phyloP scores from a whole-genome alignment of 1,139 yeast genomes.

The Lodderomyces margitis region DNA sequence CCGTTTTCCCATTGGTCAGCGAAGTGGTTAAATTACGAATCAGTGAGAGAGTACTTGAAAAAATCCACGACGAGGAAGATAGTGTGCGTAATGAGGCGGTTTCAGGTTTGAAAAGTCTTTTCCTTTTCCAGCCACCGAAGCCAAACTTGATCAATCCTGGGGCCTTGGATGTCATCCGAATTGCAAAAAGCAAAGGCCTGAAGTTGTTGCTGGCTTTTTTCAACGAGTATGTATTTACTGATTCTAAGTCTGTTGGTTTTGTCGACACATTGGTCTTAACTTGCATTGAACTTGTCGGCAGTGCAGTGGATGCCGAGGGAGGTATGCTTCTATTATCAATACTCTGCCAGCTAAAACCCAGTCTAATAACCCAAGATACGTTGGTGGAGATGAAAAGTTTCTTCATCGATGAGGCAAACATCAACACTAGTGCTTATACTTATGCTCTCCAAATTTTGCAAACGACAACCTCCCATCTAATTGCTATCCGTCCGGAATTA shows the following conservation, averaged over 20 bases:
- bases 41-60: slow-evolving; percentile 48
- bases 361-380: slow-evolving; percentile 61
- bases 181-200: background rate
- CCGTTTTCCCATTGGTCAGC: slow-evolving; percentile 41
- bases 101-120: slow-evolving; percentile 13
- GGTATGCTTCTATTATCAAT: slow-evolving; percentile 50
- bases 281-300: slow-evolving; percentile 19
- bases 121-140: background rate
- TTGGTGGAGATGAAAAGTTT: slow-evolving; percentile 61
- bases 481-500: slow-evolving; percentile 51
- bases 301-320: slow-evolving; percentile 23
- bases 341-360: slow-evolving; percentile 49
- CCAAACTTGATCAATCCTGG: background rate
- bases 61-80: slow-evolving; percentile 73
- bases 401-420: slow-evolving; percentile 44
- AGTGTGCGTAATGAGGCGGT: slow-evolving; percentile 47
- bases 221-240: background rate
- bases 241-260: slow-evolving; percentile 18
- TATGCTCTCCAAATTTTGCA: slow-evolving; percentile 55
- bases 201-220: background rate
- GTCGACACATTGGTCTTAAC: slow-evolving; percentile 44
- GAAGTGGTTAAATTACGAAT: slow-evolving; percentile 39
- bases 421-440: slow-evolving; percentile 34
- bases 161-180: background rate
- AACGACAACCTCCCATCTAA: slow-evolving; percentile 42